phyloP scores from a whole-genome alignment of 345 rosid species.

The Rhizophora apiculata region DNA sequence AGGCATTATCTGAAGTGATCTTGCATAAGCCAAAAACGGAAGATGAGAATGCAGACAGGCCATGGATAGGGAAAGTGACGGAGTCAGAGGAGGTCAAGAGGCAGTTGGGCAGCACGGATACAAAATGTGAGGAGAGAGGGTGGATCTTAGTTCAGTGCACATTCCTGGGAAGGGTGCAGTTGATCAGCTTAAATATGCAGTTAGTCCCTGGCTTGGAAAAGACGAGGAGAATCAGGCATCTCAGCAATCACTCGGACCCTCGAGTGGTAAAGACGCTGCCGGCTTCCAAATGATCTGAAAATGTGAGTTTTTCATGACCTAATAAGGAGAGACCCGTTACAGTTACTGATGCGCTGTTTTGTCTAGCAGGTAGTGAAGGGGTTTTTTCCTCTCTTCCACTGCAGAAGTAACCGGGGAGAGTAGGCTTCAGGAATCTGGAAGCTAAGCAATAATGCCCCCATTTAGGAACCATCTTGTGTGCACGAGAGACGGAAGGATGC shows the following conservation, averaged over 20 bases:
- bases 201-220: slow-evolving; percentile 55
- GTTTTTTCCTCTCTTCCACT: background rate
- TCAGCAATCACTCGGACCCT: slow-evolving; percentile 3
- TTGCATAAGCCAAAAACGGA: slow-evolving; percentile 29
- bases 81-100: slow-evolving; percentile 57
- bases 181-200: slow-evolving; percentile 31
- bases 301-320: too few relatives aligned
- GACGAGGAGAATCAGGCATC: slow-evolving; percentile 7
- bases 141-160: background rate
- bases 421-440: slow-evolving; percentile 16
- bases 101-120: slow-evolving; percentile 36
- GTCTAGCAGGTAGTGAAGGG: background rate
- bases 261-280: slow-evolving; percentile 1
- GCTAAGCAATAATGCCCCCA: background rate
- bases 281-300: slow-evolving; percentile 2
- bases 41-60: slow-evolving; percentile 1
- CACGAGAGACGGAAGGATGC: too few relatives aligned
- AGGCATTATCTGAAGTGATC: slow-evolving; percentile 58
- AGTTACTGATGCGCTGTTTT: background rate
- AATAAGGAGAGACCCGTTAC: too few relatives aligned
- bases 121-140: slow-evolving; percentile 18
- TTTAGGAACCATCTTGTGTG: too few relatives aligned
- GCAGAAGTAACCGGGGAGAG: slow-evolving; percentile 3
- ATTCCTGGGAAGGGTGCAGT: background rate
- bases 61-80: slow-evolving; percentile 32